A percentile compares a stretch with the other conserved stretches of the same genome.
phyloP scores from a whole-genome alignment of 1,139 yeast genomes.

The Kodamaea ohmeri region DNA sequence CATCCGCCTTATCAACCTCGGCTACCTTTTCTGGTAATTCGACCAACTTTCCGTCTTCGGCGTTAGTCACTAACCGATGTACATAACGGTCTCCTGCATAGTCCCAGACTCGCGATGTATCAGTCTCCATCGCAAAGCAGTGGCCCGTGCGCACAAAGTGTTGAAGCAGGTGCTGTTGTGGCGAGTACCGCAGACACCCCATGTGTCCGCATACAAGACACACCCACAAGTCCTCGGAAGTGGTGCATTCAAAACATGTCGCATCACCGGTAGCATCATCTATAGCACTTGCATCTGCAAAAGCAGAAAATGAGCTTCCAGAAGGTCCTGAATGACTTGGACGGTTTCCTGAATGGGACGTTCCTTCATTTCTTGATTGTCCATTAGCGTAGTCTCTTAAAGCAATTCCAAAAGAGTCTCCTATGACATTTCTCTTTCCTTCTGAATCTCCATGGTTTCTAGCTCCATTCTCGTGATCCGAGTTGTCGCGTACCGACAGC shows the following conservation, averaged over 20 bases:
- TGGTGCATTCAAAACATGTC: constrained; percentile 35
- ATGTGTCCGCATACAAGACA: constrained; percentile 86
- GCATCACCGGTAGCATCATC: too few relatives aligned
- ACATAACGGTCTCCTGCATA: constrained; percentile 91
- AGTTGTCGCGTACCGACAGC: too few relatives aligned
- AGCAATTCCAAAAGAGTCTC: too few relatives aligned
- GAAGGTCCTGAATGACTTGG: too few relatives aligned
- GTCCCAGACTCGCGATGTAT: constrained; percentile 91
- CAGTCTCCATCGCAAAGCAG: constrained; percentile 88
- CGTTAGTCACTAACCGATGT: constrained; percentile 80
- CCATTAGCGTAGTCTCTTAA: too few relatives aligned
- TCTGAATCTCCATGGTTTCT: too few relatives aligned
- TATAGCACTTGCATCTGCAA: too few relatives aligned
- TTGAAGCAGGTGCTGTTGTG: constrained; percentile 75
- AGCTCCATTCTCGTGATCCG: too few relatives aligned
- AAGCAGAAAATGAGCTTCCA: too few relatives aligned
- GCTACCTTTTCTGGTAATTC: constrained; percentile 53
- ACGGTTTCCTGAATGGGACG: too few relatives aligned
- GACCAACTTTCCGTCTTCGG: constrained; percentile 79
- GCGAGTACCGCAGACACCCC: constrained; percentile 89
- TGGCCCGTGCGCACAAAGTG: constrained; percentile 80
- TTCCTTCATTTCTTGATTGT: too few relatives aligned
- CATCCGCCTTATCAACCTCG: constrained; percentile 35
- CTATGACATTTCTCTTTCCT: too few relatives aligned
- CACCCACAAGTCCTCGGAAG: constrained; percentile 57